Base-by-base conservation (phyloP, 768 basidiomycete species). In the Hemileccinum impolitum region DNA sequence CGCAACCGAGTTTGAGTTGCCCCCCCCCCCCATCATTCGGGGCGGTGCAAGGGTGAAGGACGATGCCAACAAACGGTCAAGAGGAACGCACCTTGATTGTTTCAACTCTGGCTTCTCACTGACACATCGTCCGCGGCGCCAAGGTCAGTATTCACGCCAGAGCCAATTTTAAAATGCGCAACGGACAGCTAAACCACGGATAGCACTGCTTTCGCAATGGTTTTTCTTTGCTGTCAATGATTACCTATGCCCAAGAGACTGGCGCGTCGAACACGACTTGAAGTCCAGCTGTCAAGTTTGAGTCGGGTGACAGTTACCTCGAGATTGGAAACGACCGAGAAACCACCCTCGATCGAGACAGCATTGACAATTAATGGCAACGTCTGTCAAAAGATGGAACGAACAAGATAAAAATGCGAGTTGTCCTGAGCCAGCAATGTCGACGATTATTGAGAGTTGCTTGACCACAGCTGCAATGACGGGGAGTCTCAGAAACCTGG, bases 341-440 rank as follows among this genome's bases (percentile, higher is more conserved):
- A 15, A 19, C n/a, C n/a, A 28, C 39, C 34, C 34, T 37, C 36
- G 40, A 45, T 39, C 26, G 40, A 43, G 39, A 15, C 6, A n/a
- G 1, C 42, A 43, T 35, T 11, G n/a, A 34, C 30, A 39, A n/a
- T n/a, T n/a, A n/a, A 44, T 21, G 43, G 21, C 30, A 15, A 34
- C 13, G 26, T 34, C 37, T 45, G 54, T 47, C 58, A 40, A 31
- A 18, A n/a, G 12, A n/a, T n/a, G n/a, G n/a, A n/a, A n/a, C n/a
- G n/a, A n/a, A n/a, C n/a, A n/a, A n/a, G n/a, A n/a, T n/a, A n/a
- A n/a, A n/a, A n/a, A n/a, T n/a, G n/a, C n/a, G n/a, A n/a, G n/a
- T n/a, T n/a, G n/a, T n/a, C n/a, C n/a, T n/a, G n/a, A n/a, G n/a
- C n/a, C n/a, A n/a, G n/a, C n/a, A n/a, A n/a, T n/a, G 28, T 30